Base-by-base conservation (phyloP, 441 rosid species). In the Pelargonium australe region DNA sequence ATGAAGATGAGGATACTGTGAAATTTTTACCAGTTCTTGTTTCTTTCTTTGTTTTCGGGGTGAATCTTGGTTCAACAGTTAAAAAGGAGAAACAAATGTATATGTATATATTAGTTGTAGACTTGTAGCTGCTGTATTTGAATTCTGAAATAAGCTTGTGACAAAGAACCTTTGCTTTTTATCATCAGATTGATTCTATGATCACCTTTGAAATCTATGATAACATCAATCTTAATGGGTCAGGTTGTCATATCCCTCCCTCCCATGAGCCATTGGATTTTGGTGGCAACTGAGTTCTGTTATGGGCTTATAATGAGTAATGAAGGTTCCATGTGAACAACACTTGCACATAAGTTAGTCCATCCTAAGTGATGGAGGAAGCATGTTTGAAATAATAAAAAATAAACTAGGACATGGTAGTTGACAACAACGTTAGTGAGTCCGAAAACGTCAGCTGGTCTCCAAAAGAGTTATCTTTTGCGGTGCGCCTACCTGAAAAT, bases 331-430 rank as follows among this genome's bases (percentile, higher is more conserved):
- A 23, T 37, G 69, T 51, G 68, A 64, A 71, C 64, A 37, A 62
- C 58, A 60, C 65, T 72, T 66, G 70, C 65, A 66, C 69, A 65
- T 49, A 68, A 68, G 64, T 71, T 71, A 71, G 74, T 71, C 69
- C 68, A 34, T 55, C 71, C 71, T 55, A 68, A 68, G 71, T 57
- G 71, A 68, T 23, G 49, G 68, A 44, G 68, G 62, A 71, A 71
- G 67, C 72, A 20, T 20, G 23, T 20, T 20, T 20, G 23, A 20
- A 20, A 20, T n/a, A n/a, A n/a, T n/a, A n/a, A n/a, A n/a, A n/a
- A n/a, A n/a, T 20, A 20, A 20, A 20, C 1, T 3, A 3, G 31
- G 31, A 28, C 31, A 28, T 28, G 31, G 31, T 3, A 3, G 31
- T 28, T 28, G 31, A 28, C 31, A 28, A 28, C 31, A 31, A 37